Evolutionary conservation across 116 monocot genomes (phyloP).

Genomic region (Dioscorea cayenensis): DNA sequence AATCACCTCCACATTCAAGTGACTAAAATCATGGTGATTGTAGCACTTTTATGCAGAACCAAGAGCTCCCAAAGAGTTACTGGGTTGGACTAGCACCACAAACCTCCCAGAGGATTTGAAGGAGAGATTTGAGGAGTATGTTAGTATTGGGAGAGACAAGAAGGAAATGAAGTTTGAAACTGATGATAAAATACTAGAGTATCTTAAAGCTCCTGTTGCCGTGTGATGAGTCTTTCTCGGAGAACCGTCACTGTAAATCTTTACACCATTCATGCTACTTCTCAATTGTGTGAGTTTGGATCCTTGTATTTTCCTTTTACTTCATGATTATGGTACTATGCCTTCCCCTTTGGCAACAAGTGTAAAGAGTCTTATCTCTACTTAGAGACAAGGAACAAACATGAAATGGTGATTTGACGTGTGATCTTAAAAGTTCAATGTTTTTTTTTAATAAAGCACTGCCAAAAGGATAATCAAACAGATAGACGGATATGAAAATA

Average conservation of each 20-base stretch:
- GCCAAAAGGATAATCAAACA: too few relatives aligned
- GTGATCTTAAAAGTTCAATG: too few relatives aligned
- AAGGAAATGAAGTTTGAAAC: constrained; percentile 63
- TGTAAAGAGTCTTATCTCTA: too few relatives aligned
- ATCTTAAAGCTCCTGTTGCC: constrained; percentile 48
- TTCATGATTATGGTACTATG: too few relatives aligned
- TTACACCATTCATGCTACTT: neutral
- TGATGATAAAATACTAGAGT: constrained; percentile 80
- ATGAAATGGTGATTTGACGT: too few relatives aligned
- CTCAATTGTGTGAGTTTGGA: too few relatives aligned
- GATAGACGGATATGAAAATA: too few relatives aligned
- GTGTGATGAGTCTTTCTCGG: constrained; percentile 16
- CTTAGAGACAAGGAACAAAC: too few relatives aligned
- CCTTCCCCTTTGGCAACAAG: too few relatives aligned
- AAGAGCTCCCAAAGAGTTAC: constrained; percentile 68
- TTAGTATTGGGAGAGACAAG: constrained; percentile 69
- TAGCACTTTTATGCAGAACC: constrained; percentile 99
- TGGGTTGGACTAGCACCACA: constrained; percentile 84
- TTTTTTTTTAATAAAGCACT: too few relatives aligned
- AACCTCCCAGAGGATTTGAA: constrained; percentile 80
- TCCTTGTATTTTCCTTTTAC: too few relatives aligned
- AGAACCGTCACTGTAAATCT: neutral
- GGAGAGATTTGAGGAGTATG: constrained; percentile 83
- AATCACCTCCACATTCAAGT: too few relatives aligned
- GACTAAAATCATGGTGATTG: constrained; percentile 3